These are phyloP conservation scores for Alternaria sp. DNA, from an alignment of 2,329 filamentous ascomycete species.

Conservation along the genomic window DNA sequence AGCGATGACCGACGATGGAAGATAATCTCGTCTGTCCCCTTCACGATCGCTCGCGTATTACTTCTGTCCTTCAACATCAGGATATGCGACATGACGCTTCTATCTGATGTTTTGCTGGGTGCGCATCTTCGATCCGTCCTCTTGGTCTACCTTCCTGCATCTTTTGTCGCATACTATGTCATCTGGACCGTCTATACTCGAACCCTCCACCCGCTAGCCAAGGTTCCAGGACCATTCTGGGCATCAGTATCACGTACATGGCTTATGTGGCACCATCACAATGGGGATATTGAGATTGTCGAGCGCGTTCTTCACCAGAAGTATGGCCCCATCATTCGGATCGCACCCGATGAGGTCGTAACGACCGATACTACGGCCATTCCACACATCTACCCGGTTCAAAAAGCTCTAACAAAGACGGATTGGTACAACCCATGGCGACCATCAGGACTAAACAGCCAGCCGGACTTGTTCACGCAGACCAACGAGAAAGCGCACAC, in stretches of 20 bases:
- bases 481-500: constrained; percentile 18
- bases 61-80: neutral
- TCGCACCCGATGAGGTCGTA: constrained; percentile 51
- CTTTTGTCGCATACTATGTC: constrained; percentile 8
- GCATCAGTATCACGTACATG: constrained; percentile 32
- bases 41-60: neutral
- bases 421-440: constrained; percentile 32
- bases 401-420: constrained; percentile 28
- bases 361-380: constrained; percentile 22
- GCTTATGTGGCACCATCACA: constrained; percentile 28
- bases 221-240: constrained; percentile 31
- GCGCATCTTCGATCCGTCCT: neutral
- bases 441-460: constrained; percentile 13
- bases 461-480: constrained; percentile 26
- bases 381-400: constrained; percentile 25
- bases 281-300: constrained; percentile 27
- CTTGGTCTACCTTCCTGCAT: constrained; percentile 1
- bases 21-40: neutral
- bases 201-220: constrained; percentile 28
- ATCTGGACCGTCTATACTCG: constrained; percentile 22
- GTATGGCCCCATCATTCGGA: constrained; percentile 55
- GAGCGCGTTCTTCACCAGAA: constrained; percentile 19
- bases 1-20: neutral
- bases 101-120: neutral
- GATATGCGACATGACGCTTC: constrained; percentile 1